Conservation (phyloP, 306 rosid species). For the Hylodesmum podocarpum region DNA sequence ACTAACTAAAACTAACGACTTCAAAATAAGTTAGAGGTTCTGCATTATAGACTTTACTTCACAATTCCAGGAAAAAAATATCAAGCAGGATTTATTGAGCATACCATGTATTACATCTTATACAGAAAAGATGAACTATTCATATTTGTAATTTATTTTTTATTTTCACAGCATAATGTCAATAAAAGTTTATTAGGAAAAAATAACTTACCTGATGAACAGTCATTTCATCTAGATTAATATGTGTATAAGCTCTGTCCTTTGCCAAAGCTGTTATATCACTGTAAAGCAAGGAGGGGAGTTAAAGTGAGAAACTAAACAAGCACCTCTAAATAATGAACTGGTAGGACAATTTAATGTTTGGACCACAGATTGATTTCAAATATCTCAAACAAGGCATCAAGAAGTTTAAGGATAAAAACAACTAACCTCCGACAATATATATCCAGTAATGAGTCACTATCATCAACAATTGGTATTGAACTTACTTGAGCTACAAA, state of each 20-base stretch:
- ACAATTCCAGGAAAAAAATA: not conserved
- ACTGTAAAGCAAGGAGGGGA: constrained; percentile 46
- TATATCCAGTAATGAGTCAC: constrained; percentile 84
- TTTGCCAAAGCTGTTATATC: constrained; percentile 98
- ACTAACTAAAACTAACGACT: not conserved
- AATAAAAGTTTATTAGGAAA: not conserved
- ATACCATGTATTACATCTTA: not conserved
- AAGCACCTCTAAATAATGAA: constrained; percentile 18
- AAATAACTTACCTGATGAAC: constrained; percentile 70
- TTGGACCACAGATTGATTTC: constrained; percentile 8
- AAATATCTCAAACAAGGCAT: constrained; percentile 11
- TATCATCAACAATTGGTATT: constrained; percentile 93
- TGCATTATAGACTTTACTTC: no score
- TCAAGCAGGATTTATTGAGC: not conserved
- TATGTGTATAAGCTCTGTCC: constrained; percentile 88
- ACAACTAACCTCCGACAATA: constrained; percentile 95
- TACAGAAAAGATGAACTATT: not conserved
- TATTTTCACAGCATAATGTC: not conserved
- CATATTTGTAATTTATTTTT: not conserved
- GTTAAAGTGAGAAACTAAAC: constrained; percentile 25
- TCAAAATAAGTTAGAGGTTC: not conserved
- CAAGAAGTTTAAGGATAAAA: constrained; percentile 11
- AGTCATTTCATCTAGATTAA: constrained; percentile 93
- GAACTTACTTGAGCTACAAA: constrained; percentile 95
- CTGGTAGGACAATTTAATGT: not conserved